A percentile compares a stretch with the other conserved stretches of the same genome.
phyloP scores from a whole-genome alignment of 1,139 yeast species.

The Lodderomyces oxycetoniae region DNA sequence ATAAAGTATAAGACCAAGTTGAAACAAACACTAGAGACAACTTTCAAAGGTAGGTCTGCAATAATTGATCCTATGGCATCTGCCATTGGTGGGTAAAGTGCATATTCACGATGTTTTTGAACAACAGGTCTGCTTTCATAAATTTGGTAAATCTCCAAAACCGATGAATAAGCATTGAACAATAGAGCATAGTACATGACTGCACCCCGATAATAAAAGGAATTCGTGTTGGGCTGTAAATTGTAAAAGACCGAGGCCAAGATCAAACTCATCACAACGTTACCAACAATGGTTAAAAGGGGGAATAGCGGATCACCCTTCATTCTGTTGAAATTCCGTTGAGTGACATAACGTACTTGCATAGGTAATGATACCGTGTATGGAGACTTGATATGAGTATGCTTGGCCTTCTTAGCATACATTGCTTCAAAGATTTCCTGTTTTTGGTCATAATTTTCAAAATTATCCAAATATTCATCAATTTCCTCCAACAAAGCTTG shows the following conservation, averaged over 20 bases:
- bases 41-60: conserved; percentile 55
- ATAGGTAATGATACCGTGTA: conserved; percentile 60
- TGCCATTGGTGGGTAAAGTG: conserved; percentile 64
- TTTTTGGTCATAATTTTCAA: conserved; percentile 17
- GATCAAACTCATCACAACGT: conserved; percentile 68
- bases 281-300: conserved; percentile 54
- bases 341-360: conserved; percentile 59
- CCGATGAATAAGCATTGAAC: conserved; percentile 52
- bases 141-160: conserved; percentile 54
- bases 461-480: conserved; percentile 16
- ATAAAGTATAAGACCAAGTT: conserved; percentile 52
- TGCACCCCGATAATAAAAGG: conserved; percentile 56
- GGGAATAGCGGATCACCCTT: conserved; percentile 66
- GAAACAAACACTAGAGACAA: conserved; percentile 38
- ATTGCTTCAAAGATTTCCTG: conserved; percentile 41
- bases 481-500: conserved; percentile 16
- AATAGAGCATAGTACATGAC: conserved; percentile 53
- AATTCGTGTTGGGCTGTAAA: conserved; percentile 41
- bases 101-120: conserved; percentile 58
- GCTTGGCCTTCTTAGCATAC: conserved; percentile 53
- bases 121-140: conserved; percentile 57
- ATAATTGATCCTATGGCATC: conserved; percentile 58
- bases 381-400: conserved; percentile 50
- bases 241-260: conserved; percentile 65
- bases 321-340: conserved; percentile 60